A percentile compares a stretch with the other conserved stretches of the same genome.
phyloP scores from a whole-genome alignment of 2,329 filamentous ascomycete genomes.

The Cladophialophora bantiana region DNA sequence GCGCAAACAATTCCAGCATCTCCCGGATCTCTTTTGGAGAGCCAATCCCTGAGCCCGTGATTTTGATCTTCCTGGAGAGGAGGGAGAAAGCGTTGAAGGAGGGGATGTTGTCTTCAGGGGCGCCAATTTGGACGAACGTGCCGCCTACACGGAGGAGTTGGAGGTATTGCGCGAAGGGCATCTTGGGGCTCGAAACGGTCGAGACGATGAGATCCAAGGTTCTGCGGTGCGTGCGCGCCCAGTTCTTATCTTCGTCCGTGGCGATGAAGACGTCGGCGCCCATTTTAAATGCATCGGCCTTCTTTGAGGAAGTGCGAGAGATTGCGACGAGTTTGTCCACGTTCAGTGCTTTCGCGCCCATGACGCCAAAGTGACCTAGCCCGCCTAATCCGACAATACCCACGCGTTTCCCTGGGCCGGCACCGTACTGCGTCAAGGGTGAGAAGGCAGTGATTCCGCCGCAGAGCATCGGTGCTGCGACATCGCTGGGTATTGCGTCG shows the following conservation, averaged over 20 bases:
- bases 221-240: slow-evolving; percentile 58
- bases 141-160: slow-evolving; percentile 65
- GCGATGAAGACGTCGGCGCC: slow-evolving; percentile 65
- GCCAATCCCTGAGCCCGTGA: slow-evolving; percentile 59
- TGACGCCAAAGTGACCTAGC: slow-evolving; percentile 74
- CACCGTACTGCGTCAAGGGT: slow-evolving; percentile 71
- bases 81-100: slow-evolving; percentile 65
- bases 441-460: slow-evolving; percentile 77
- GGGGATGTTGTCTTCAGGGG: slow-evolving; percentile 67
- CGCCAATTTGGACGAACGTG: slow-evolving; percentile 71
- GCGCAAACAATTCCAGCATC: slow-evolving; percentile 54
- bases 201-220: slow-evolving; percentile 64
- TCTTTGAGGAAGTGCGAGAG: slow-evolving; percentile 61
- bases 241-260: slow-evolving; percentile 63
- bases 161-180: slow-evolving; percentile 70
- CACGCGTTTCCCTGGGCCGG: slow-evolving; percentile 74
- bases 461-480: slow-evolving; percentile 75
- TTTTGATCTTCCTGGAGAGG: slow-evolving; percentile 63
- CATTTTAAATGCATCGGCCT: slow-evolving; percentile 59
- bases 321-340: slow-evolving; percentile 69
- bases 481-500: slow-evolving; percentile 54
- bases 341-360: slow-evolving; percentile 74
- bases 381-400: slow-evolving; percentile 77
- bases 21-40: slow-evolving; percentile 52
- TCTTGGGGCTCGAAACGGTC: slow-evolving; percentile 65